phyloP scores from a whole-genome alignment of 495 filamentous ascomycete species.

The Wilcoxina mikolae region DNA sequence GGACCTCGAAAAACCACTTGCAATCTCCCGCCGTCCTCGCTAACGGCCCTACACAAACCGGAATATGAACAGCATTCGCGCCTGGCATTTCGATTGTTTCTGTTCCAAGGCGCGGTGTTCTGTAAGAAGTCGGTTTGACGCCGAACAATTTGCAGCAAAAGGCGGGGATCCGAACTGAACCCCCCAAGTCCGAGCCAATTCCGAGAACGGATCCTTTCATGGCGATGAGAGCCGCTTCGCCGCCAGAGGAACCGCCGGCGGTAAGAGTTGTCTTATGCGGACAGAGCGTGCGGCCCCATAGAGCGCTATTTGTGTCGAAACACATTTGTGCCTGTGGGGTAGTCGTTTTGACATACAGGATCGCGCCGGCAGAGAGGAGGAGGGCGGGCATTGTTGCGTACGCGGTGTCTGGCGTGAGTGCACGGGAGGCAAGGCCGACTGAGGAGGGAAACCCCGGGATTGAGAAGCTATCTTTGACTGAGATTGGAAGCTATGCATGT shows the following conservation, averaged over 20 bases:
- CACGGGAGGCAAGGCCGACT: conserved; percentile 43
- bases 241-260: conserved; percentile 49
- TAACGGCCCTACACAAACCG: conserved; percentile 34
- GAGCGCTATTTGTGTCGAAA: conserved; percentile 21
- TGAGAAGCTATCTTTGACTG: conserved; percentile 52
- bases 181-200: conserved; percentile 56
- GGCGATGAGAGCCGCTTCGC: conserved; percentile 50
- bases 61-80: conserved; percentile 14
- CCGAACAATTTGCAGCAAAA: conserved; percentile 51
- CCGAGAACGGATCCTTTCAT: conserved; percentile 46
- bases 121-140: conserved; percentile 44
- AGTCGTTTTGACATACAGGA: conserved; percentile 55
- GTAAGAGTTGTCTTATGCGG: conserved; percentile 43
- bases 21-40: conserved; percentile 32
- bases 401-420: conserved; percentile 36
- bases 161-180: conserved; percentile 52
- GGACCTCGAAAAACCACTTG: conserved; percentile 33
- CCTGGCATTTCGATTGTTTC: conserved; percentile 14
- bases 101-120: conserved; percentile 41
- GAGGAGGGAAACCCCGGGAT: conserved; percentile 43
- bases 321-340: conserved; percentile 40
- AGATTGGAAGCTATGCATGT: conserved; percentile 42
- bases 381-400: conserved; percentile 39
- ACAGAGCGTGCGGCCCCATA: conserved; percentile 37
- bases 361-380: conserved; percentile 34